phyloP scores from a whole-genome alignment of 495 filamentous ascomycete genomes.

The Neurospora hispaniola region DNA sequence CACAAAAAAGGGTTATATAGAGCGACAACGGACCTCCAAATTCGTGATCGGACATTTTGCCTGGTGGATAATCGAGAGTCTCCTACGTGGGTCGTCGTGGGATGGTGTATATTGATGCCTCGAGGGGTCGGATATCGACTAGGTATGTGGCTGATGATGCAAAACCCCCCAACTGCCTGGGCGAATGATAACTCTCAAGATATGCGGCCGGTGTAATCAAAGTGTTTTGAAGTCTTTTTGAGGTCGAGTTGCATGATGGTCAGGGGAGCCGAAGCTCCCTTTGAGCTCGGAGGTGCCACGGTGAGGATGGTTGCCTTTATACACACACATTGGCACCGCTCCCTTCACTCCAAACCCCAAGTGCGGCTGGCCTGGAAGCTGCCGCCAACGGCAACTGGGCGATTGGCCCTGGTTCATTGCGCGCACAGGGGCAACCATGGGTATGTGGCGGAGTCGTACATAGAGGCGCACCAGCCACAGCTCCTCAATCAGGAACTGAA shows the following conservation, averaged over 20 bases:
- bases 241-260: constrained; percentile 8
- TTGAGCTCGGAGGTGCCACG: constrained; percentile 1
- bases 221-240: neutral
- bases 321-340: neutral
- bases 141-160: neutral
- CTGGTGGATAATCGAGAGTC: neutral
- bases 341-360: neutral
- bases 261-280: constrained; percentile 2
- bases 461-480: neutral
- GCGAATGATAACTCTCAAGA: neutral
- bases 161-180: neutral
- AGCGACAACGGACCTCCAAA: constrained; percentile 52
- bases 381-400: neutral
- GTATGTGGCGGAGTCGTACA: neutral
- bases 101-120: neutral
- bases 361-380: neutral
- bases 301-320: constrained; percentile 10
- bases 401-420: neutral
- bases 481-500: neutral
- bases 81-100: neutral
- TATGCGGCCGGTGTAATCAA: neutral
- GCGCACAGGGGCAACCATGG: neutral
- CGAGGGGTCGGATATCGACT: neutral
- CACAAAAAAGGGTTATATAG: constrained; percentile 1
- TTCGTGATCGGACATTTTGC: constrained; percentile 81